Evolutionary conservation across 306 rosid genomes (phyloP).

Genomic region (Begonia masoniana): DNA sequence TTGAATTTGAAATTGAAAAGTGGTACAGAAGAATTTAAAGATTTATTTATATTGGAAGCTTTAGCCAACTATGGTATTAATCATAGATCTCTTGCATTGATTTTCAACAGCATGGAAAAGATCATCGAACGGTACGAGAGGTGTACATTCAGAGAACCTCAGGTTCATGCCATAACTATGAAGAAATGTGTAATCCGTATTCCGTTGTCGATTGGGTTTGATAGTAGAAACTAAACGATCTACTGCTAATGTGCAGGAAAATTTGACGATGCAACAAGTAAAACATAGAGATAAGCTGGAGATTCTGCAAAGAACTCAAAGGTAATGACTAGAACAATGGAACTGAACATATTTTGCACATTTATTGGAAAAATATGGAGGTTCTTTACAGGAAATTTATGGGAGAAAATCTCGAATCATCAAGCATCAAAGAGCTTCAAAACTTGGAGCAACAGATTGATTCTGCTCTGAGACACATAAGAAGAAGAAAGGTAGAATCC

Average conservation of each 20-base stretch:
- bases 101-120: constrained; percentile 53
- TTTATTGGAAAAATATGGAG: neutral
- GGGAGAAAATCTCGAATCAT: constrained; percentile 66
- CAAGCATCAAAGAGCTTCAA: constrained; percentile 62
- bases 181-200: too few species aligned
- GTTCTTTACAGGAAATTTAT: constrained; percentile 44
- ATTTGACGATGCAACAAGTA: constrained; percentile 71
- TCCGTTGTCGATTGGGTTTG: too few species aligned
- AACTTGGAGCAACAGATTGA: constrained; percentile 83
- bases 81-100: neutral
- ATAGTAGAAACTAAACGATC: neutral
- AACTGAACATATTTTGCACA: neutral
- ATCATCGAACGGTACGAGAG: constrained; percentile 88
- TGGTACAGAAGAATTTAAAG: too few species aligned
- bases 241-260: constrained; percentile 25
- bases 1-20: too few species aligned
- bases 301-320: constrained; percentile 46
- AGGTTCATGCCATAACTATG: neutral
- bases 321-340: constrained; percentile 16
- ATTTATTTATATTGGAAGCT: too few species aligned
- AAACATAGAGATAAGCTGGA: constrained; percentile 82
- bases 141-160: constrained; percentile 59
- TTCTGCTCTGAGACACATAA: constrained; percentile 58
- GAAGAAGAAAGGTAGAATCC: constrained; percentile 55
- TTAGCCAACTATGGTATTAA: too few species aligned